Evolutionary conservation across 148 eudicot genomes (phyloP).

Genomic region (Pharnaceum exiguum): DNA sequence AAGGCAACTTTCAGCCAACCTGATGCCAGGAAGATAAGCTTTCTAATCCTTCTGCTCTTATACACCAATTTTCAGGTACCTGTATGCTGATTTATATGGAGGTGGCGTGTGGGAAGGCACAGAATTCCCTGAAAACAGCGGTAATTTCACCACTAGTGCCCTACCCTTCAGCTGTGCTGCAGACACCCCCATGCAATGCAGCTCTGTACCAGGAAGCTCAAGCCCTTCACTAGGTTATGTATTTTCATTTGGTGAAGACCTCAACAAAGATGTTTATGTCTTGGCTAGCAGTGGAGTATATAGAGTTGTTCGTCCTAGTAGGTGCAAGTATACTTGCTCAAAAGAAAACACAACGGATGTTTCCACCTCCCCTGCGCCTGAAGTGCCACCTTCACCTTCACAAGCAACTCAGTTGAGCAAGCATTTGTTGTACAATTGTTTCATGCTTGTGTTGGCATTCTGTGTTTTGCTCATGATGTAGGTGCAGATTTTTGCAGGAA

Average conservation of each 20-base stretch:
- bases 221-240: constrained; percentile 60
- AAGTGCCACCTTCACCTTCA: constrained; percentile 5
- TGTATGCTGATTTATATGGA: constrained; percentile 75
- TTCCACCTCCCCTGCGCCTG: constrained; percentile 5
- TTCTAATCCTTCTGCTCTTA: background rate
- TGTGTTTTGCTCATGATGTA: background rate
- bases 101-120: constrained; percentile 62
- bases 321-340: constrained; percentile 60
- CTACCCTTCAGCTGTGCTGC: constrained; percentile 53
- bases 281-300: constrained; percentile 74
- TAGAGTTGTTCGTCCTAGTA: constrained; percentile 62
- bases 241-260: constrained; percentile 76
- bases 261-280: constrained; percentile 51
- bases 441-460: constrained; percentile 10
- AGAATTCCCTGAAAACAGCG: constrained; percentile 64
- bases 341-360: constrained; percentile 42
- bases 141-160: constrained; percentile 46
- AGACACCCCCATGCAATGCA: constrained; percentile 65
- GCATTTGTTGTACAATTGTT: background rate
- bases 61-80: constrained; percentile 42
- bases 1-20: background rate
- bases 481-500: background rate
- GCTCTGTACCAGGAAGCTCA: constrained; percentile 43
- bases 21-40: background rate
- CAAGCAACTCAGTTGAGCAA: constrained; percentile 15